Evolutionary conservation across 2,329 filamentous ascomycete species (phyloP), one percentile per base, ranked within the genome.

Genomic region (Rhynchosporium secalis): DNA sequence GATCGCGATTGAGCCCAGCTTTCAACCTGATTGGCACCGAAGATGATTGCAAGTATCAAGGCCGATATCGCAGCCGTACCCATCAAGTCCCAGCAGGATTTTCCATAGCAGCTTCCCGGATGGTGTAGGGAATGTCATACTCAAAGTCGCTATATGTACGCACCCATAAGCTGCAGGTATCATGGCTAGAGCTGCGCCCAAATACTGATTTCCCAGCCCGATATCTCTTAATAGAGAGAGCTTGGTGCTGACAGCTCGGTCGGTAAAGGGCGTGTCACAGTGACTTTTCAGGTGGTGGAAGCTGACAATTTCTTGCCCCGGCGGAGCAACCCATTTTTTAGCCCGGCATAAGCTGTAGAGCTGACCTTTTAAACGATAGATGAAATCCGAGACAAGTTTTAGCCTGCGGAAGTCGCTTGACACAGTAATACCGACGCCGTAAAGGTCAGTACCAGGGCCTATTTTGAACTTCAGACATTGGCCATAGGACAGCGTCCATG

Each of bases 81-180:
- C 1, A 20, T 20, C 20, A 20, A 20, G 20, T 20, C 20, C 20
- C 20, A 20, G 1, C 20, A 20, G 20, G 20, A 58, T 51, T 33
- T 61, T 54, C 63, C 61, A 65, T 6, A 62, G 10, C 1, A 63
- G 38, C 20, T 31, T 29, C n/a, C 62, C 63, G 8, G 36, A 26
- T 6, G 3, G 9, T 5, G 58, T 63, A 7, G 61, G 63, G 12
- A 65, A 63, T 3, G 56, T 26, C 7, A 56, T 43, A 36, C 20
- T 31, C 2, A 63, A 46, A 0, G 63, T 48, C 2, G 38, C 51
- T 13, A 65, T 4, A 29, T 65, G 63, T 2, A 61, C 49, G 20
- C 40, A 41, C 0, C 61, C 60, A 36, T 66, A 66, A 12, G 52
- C 41, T 4, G 45, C 29, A 20, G 58, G 58, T 33, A 66, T 49